A percentile compares a stretch with the other conserved stretches of the same genome.
These are phyloP conservation scores for Exophiala lecanii-corni DNA, from an alignment of 2,329 filamentous ascomycete genomes.

Conservation along the genomic window DNA sequence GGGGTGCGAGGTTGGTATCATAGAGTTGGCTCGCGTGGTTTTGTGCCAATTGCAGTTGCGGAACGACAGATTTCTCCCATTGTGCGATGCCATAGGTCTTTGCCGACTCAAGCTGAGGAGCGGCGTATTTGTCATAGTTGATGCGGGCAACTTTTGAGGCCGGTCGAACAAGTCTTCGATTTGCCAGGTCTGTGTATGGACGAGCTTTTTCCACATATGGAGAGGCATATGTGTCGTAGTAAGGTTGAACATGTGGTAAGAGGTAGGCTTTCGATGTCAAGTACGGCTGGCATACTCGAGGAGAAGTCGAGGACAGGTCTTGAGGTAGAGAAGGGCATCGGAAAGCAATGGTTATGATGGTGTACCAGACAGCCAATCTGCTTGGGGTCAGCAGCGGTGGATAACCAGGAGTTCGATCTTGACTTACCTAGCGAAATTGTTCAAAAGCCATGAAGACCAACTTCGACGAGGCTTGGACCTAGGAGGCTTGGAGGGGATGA, in stretches of 20 bases:
- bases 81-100: conserved; percentile 63
- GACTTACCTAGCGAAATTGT: conserved; percentile 52
- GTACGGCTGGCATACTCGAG: conserved; percentile 79
- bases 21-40: conserved; percentile 62
- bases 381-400: conserved; percentile 6
- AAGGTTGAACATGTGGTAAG: conserved; percentile 72
- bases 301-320: conserved; percentile 64
- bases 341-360: conserved; percentile 73
- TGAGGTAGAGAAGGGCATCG: conserved; percentile 70
- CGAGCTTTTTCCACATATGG: conserved; percentile 72
- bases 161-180: conserved; percentile 63
- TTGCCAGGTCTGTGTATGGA: conserved; percentile 63
- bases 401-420: neutral
- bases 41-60: conserved; percentile 65
- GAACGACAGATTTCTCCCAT: conserved; percentile 75
- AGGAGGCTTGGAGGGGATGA: neutral
- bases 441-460: conserved; percentile 34
- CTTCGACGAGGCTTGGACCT: conserved; percentile 12
- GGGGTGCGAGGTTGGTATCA: conserved; percentile 64
- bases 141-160: conserved; percentile 58
- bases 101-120: conserved; percentile 65
- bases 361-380: conserved; percentile 81
- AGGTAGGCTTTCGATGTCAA: conserved; percentile 61
- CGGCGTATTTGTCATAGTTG: conserved; percentile 64
- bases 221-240: conserved; percentile 78